Percentiles rank a stretch among this genome's conserved stretches.
phyloP scores from a whole-genome alignment of 2,329 filamentous ascomycete genomes.

The Exserohilum turcica region DNA sequence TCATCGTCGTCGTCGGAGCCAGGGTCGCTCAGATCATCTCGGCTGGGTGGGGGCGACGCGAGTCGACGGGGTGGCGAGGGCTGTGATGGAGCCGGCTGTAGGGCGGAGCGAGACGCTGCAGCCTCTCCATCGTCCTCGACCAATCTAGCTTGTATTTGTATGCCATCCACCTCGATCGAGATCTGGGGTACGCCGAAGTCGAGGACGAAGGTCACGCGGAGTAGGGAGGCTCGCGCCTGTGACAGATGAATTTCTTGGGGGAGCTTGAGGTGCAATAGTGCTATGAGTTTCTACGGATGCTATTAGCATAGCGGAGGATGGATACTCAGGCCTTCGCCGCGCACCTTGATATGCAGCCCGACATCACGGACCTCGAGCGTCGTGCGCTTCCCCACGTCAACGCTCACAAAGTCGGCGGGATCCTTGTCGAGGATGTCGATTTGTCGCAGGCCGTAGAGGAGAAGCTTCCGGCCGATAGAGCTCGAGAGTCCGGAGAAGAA shows the following conservation, averaged over 20 bases:
- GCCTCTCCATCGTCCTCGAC: slow-evolving; percentile 21
- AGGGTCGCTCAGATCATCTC: slow-evolving; percentile 22
- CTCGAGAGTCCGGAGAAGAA: slow-evolving; percentile 69
- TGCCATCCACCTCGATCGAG: slow-evolving; percentile 77
- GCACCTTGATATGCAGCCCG: slow-evolving; percentile 76
- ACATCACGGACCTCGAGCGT: slow-evolving; percentile 87
- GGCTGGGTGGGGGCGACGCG: slow-evolving; percentile 16
- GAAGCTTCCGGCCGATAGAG: slow-evolving; percentile 82
- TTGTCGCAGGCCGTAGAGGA: slow-evolving; percentile 82
- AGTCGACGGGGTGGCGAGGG: slow-evolving; percentile 11
- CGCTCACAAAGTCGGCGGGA: slow-evolving; percentile 82
- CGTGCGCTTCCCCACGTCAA: slow-evolving; percentile 80
- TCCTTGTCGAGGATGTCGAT: slow-evolving; percentile 88
- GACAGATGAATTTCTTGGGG: slow-evolving; percentile 73
- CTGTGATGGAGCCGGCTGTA: slow-evolving; percentile 10
- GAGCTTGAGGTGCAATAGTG: slow-evolving; percentile 67
- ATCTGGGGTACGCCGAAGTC: slow-evolving; percentile 88
- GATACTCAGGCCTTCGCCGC: slow-evolving; percentile 22
- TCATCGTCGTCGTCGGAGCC: slow-evolving; percentile 41
- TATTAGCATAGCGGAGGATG: slow-evolving; percentile 20
- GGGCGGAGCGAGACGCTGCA: slow-evolving; percentile 7
- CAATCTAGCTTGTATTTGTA: slow-evolving; percentile 66
- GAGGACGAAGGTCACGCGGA: slow-evolving; percentile 83
- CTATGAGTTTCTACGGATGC: slow-evolving; percentile 72
- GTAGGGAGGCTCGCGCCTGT: slow-evolving; percentile 73